These are phyloP conservation scores for Cryptococcus deneoformans DNA, from an alignment of 1,284 basidiomycete species.

Conservation along the genomic window DNA sequence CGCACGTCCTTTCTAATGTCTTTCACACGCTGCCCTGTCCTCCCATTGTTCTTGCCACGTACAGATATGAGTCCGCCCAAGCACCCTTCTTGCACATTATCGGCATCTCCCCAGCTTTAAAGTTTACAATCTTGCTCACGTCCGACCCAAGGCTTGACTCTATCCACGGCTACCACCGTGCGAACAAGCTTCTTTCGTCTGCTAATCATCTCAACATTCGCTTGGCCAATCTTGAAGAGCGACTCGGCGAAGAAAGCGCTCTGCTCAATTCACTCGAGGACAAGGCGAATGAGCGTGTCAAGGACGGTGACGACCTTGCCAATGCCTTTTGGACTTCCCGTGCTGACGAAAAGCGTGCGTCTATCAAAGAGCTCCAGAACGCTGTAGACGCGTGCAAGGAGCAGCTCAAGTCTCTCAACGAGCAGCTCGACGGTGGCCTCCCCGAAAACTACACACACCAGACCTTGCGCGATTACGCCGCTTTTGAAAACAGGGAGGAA, in stretches of 20 bases:
- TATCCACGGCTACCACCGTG: constrained; percentile 44
- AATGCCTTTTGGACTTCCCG: constrained; percentile 38
- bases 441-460: constrained; percentile 16
- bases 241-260: constrained; percentile 26
- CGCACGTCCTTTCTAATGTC: not conserved
- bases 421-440: constrained; percentile 25
- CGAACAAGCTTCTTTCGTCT: constrained; percentile 26
- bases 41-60: not conserved
- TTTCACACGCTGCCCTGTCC: no score
- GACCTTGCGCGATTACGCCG: constrained; percentile 27
- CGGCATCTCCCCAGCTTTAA: constrained; percentile 38
- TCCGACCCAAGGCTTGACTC: constrained; percentile 43
- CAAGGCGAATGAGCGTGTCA: constrained; percentile 26
- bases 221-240: constrained; percentile 27
- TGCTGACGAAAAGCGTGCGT: constrained; percentile 33
- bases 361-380: constrained; percentile 24
- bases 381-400: constrained; percentile 18
- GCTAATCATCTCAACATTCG: constrained; percentile 22
- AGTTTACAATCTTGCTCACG: constrained; percentile 45
- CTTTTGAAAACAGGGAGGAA: constrained; percentile 27
- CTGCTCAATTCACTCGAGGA: constrained; percentile 37
- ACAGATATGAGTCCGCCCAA: constrained; percentile 44
- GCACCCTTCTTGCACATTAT: constrained; percentile 28
- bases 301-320: constrained; percentile 29
- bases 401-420: constrained; percentile 20